Base-by-base conservation (phyloP, 805 yeast genomes). In the Teunomyces gatunensis region DNA sequence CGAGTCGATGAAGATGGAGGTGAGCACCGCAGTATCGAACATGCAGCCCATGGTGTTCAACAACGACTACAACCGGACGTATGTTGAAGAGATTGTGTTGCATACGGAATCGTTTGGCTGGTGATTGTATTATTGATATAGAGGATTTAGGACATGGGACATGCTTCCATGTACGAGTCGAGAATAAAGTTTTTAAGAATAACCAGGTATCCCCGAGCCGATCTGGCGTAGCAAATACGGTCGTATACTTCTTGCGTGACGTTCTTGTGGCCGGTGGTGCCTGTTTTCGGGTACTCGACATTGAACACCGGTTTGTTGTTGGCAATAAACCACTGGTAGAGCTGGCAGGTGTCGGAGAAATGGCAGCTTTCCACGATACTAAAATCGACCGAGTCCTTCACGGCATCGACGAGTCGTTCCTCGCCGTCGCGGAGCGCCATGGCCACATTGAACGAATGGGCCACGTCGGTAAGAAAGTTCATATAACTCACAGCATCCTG, bases 81-180 rank as follows among this genome's bases (percentile, higher is more conserved):
- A 55, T 1, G 59, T 75, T 11, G 73, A 71, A 39, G 83, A 79
- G 54, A 62, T 78, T 11, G 77, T 68, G 46, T 56, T 79, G 27
- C 82, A 79, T 50, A 74, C 82, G 0, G 84, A 79, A 54, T 61
- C 74, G 30, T 79, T 76, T 56, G 79, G 80, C 0, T 79, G 73
- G 73, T 68, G 54, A 50, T 17, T 18, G 4, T 35, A 10, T 1
- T 17, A n/a, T 7, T 13, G 7, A 15, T 32, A 32, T 9, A 32
- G 34, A 13, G n/a, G n/a, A 30, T 12, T 32, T 15, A 32, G 17
- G 23, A 7, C 6, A 34, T 9, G 11, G 40, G 40, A 23, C 40
- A 37, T 21, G 12, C 3, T 23, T 37, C 15, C 15, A 37, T 6
- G 17, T 23, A 37, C 12, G 25, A n/a, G 28, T 37, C 40, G 29